Base-by-base conservation (phyloP, 169 alveolate genomes). In the Babesia ovata region DNA sequence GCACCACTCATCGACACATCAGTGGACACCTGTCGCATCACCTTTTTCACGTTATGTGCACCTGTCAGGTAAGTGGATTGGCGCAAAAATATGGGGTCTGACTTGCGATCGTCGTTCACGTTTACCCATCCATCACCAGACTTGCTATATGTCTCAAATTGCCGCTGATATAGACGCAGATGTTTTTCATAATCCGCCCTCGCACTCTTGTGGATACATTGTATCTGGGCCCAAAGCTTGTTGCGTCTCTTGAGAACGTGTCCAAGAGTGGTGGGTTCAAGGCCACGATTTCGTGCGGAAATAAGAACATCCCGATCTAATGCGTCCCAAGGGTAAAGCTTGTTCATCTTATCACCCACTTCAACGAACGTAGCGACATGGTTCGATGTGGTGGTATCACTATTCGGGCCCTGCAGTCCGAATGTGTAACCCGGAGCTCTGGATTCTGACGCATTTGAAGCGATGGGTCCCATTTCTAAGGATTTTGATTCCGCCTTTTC, bases 111-210 rank as follows among this genome's bases (percentile, higher is more conserved):
- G 49, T 50, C 45, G 53, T 28, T 52, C 0, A 67, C 33, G 46
- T 44, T 67, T 12, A 72, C 78, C 94, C 94, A 90, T 7, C 94
- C 94, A 50, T 90, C 94, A 19, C 70, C 57, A n/a, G 87, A 72
- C 53, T 73, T 83, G 46, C 79, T 91, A 72, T 85, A 90, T n/a
- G 75, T 79, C 57, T 70, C 82, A 76, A 87, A 90, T 61, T 90
- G 94, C 54, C 75, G 61, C 63, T 87, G 86, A 59, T 79, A 86
- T 9, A 77, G 76, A 57, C 65, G 49, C 65, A 65, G 21, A 11
- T 78, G 85, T 10, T 83, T 74, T 44, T 50, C 85, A 29, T 66
- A 79, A 42, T 75, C 88, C n/a, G 70, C 61, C 52, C 46, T 65
- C 24, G 92, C 94, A 28, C 78, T 70, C 8, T 52, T 60, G 67